A percentile compares a stretch with the other conserved stretches of the same genome.
Conservation (phyloP, 73 alveolate species). For the Breviolum minutum region DNA sequence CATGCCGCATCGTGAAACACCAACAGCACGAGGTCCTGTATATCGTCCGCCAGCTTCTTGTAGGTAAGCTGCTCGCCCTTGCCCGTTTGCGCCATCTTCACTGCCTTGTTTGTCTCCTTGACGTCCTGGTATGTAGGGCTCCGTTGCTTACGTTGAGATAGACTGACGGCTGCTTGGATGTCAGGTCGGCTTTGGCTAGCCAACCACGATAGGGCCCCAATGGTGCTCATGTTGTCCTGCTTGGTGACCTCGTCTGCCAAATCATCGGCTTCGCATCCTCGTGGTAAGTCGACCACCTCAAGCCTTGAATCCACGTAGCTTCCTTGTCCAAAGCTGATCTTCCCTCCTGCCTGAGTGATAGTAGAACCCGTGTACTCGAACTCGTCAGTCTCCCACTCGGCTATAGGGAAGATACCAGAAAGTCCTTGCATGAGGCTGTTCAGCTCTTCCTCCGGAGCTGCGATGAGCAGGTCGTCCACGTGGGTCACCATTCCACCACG, state of each 20-base stretch:
- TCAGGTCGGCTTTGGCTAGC: neutral
- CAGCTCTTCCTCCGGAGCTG: neutral
- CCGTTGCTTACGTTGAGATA: too few relatives aligned
- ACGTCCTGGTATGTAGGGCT: neutral
- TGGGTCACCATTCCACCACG: neutral
- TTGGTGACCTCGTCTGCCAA: constrained; percentile 20
- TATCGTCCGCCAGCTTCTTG: neutral
- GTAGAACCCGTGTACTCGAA: neutral
- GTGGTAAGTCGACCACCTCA: neutral
- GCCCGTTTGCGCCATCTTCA: neutral
- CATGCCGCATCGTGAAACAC: constrained; percentile 50
- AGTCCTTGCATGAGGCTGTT: neutral
- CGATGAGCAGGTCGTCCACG: constrained; percentile 29
- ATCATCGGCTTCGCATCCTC: too few relatives aligned
- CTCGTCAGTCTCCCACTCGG: neutral
- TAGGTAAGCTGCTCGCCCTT: neutral
- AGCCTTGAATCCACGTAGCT: neutral
- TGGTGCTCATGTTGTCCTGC: constrained; percentile 7
- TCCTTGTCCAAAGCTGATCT: neutral
- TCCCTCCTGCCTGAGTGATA: neutral
- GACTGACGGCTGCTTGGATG: too few relatives aligned
- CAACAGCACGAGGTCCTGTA: too few relatives aligned
- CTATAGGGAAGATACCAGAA: neutral
- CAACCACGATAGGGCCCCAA: constrained; percentile 26
- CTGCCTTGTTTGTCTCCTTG: neutral